Evolutionary conservation across 1,139 yeast genomes (phyloP), one percentile per base, ranked within the genome.

Genomic region (Yamadazyma spencermartinsiae): DNA sequence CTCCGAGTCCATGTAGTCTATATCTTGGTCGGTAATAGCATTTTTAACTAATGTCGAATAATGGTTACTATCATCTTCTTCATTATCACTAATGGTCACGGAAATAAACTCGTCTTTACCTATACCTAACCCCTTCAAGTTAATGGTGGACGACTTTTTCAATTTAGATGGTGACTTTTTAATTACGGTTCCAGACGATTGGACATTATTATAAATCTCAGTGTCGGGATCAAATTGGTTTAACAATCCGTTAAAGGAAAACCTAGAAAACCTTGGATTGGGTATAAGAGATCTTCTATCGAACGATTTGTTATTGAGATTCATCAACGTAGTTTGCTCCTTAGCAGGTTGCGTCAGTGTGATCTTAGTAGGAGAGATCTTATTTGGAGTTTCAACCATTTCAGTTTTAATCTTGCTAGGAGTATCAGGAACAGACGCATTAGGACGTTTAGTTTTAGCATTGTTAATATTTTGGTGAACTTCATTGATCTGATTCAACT

Each of bases 201-300:
- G 48, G 4, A 64, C 55, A 38, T 52, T 56, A 29, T 57, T 57
- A 45, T 56, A 37, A 10, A 65, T 43, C 40, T 66, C 71, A 6
- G 63, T 64, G 33, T 45, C 51, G 31, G 58, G 64, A 36, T 57
- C 58, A 31, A 57, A 51, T 14, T 46, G 44, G 41, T 49, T 56
- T 40, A 61, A 47, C 35, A 72, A 51, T 1, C 73, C 75, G 33
- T 69, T 69, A 50, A 72, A 68, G 0, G 76, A 69, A 40, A 72
- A 61, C 33, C 69, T 57, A 0, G 76, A 70, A 39, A 72, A 72
- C 34, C 73, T 52, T 8, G 76, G 76, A 41, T 72, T 72, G 10
- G 77, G 76, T 29, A 71, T 68, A 28, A 42, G 34, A 6, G 43
- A 40, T 15, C 34, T 38, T 23, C 17, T 23, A 11, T 29, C 39